Percentiles rank a stretch among this genome's conserved stretches.
phyloP scores from a whole-genome alignment of 164 flowering plant genomes.

The Platanus orientalis region DNA sequence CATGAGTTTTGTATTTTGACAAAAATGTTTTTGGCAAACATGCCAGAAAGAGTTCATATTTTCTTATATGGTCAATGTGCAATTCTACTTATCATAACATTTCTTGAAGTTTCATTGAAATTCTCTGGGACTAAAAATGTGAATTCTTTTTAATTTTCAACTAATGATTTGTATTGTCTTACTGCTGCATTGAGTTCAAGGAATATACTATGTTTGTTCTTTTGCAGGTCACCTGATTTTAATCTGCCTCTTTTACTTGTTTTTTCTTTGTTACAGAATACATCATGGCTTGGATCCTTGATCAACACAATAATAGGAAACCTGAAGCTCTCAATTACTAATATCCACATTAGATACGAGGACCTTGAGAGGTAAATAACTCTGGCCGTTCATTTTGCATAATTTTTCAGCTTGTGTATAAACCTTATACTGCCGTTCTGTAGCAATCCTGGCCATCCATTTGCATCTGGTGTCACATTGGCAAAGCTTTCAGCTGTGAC shows the following conservation, averaged over 20 bases:
- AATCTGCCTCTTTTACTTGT: constrained; percentile 4
- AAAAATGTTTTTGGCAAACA: no score
- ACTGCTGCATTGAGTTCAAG: no score
- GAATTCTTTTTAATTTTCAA: no score
- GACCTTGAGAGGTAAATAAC: constrained; percentile 80
- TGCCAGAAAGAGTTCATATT: no score
- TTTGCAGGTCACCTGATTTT: constrained; percentile 11
- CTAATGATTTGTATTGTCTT: no score
- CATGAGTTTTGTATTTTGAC: no score
- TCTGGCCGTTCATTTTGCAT: neutral
- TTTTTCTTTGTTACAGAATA: constrained; percentile 47
- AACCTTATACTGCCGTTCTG: constrained; percentile 23
- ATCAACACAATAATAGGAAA: constrained; percentile 91
- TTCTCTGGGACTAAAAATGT: no score
- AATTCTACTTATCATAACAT: no score
- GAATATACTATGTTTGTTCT: no score
- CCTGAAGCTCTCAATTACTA: constrained; percentile 89
- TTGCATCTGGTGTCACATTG: constrained; percentile 89
- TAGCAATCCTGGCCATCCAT: constrained; percentile 97
- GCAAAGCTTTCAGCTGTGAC: constrained; percentile 88
- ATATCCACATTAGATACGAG: constrained; percentile 97
- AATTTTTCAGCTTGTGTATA: neutral
- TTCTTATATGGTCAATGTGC: no score
- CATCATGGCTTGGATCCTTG: constrained; percentile 95
- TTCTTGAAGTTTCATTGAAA: no score